phyloP scores from a whole-genome alignment of 805 yeast species.

The Debaryomyces maramus region DNA sequence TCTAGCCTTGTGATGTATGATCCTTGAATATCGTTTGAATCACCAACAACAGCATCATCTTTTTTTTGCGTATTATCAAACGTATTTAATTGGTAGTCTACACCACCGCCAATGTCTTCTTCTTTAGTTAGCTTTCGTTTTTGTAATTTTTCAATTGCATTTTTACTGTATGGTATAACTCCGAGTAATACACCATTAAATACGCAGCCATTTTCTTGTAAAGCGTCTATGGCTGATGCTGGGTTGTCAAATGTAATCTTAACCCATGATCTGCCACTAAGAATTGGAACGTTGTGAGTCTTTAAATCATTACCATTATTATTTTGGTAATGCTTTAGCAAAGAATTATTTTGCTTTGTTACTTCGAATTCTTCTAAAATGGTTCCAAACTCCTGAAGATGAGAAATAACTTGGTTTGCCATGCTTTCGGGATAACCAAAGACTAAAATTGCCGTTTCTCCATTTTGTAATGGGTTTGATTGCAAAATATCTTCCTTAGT shows the following conservation, averaged over 20 bases:
- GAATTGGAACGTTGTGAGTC: constrained; percentile 56
- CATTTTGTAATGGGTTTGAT: constrained; percentile 24
- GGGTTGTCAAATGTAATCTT: constrained; percentile 79
- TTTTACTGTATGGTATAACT: constrained; percentile 67
- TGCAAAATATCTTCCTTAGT: constrained; percentile 12
- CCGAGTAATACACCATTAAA: constrained; percentile 67
- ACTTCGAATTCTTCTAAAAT: constrained; percentile 72
- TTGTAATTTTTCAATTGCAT: constrained; percentile 59
- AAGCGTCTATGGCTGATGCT: constrained; percentile 75
- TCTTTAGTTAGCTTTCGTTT: constrained; percentile 40
- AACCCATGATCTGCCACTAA: constrained; percentile 89
- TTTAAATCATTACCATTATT: not conserved
- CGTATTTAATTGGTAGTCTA: constrained; percentile 2
- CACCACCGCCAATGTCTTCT: constrained; percentile 51
- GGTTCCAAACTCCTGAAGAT: constrained; percentile 76
- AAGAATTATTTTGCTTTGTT: constrained; percentile 13
- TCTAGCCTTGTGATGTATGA: constrained; percentile 33
- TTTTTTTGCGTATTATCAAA: not conserved
- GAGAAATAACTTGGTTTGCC: constrained; percentile 64
- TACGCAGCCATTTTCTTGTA: constrained; percentile 76
- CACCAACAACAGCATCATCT: constrained; percentile 4
- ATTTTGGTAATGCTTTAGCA: constrained; percentile 7
- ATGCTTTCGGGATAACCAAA: constrained; percentile 86
- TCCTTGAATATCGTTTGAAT: constrained; percentile 11
- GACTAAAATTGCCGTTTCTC: constrained; percentile 71